Conservation (phyloP, 305 asterid species). For the Plantago rigida region DNA sequence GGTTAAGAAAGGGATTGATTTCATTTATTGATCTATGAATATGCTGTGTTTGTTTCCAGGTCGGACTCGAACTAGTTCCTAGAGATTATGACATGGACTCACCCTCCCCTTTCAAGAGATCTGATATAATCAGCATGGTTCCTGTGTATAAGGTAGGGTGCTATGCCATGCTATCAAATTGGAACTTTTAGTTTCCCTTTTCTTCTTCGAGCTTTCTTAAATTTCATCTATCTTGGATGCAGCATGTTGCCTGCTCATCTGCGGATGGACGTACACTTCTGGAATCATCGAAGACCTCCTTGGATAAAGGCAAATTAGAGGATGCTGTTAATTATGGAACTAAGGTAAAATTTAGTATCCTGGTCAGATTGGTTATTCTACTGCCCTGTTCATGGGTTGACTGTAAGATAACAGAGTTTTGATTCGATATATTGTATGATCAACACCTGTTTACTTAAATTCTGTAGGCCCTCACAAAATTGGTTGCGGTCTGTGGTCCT, state of each 20-base stretch:
- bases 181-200: slow-evolving; percentile 4
- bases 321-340: slow-evolving; percentile 87
- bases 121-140: slow-evolving; percentile 72
- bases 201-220: slow-evolving; percentile 22
- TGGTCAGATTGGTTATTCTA: not conserved
- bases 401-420: not conserved
- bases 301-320: slow-evolving; percentile 87
- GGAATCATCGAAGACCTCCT: slow-evolving; percentile 81
- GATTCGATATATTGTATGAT: not conserved
- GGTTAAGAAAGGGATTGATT: slow-evolving; percentile 3
- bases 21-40: slow-evolving; percentile 21
- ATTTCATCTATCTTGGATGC: slow-evolving; percentile 30
- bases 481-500: slow-evolving; percentile 85
- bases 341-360: slow-evolving; percentile 42
- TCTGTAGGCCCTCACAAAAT: slow-evolving; percentile 68
- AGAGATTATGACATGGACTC: slow-evolving; percentile 80
- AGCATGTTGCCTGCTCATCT: slow-evolving; percentile 90
- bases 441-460: slow-evolving; percentile 17
- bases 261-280: slow-evolving; percentile 90
- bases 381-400: too few species aligned
- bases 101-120: slow-evolving; percentile 62
- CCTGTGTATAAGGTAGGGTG: slow-evolving; percentile 63
- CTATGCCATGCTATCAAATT: slow-evolving; percentile 20
- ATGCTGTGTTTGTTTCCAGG: slow-evolving; percentile 37
- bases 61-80: slow-evolving; percentile 80